phyloP scores from a whole-genome alignment of 306 rosid species.

The Prosopis cineraria region DNA sequence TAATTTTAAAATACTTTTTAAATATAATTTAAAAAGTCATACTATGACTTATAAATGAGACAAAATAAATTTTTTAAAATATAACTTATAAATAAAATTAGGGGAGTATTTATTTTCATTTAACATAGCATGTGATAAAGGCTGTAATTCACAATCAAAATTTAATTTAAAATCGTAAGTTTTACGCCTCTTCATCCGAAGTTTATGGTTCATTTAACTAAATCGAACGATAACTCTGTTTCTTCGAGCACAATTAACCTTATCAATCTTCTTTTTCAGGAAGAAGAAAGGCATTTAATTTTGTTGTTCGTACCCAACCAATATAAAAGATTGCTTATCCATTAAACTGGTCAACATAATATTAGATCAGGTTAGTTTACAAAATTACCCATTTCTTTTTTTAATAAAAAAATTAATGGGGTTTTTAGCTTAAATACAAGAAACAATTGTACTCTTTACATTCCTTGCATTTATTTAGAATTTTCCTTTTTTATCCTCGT shows the following conservation, averaged over 20 bases:
- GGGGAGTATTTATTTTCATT: too few relatives aligned
- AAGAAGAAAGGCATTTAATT: not conserved
- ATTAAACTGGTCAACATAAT: not conserved
- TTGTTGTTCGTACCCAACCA: not conserved
- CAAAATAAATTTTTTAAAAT: too few relatives aligned
- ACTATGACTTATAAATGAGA: too few relatives aligned
- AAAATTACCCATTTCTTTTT: not conserved
- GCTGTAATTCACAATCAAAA: not conserved
- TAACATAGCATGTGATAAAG: too few relatives aligned
- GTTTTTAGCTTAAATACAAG: too few relatives aligned
- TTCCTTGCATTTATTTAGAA: too few relatives aligned
- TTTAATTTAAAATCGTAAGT: not conserved
- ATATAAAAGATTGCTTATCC: not conserved
- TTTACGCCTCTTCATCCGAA: not conserved
- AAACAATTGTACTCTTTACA: too few relatives aligned
- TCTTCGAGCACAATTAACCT: not conserved
- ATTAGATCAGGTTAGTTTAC: not conserved
- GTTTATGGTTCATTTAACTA: not conserved
- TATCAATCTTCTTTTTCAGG: not conserved
- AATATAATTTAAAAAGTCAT: too few relatives aligned
- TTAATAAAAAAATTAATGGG: too few relatives aligned
- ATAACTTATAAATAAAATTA: too few relatives aligned
- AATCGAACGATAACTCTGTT: not conserved
- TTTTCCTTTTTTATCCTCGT: too few relatives aligned
- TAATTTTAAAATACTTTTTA: too few relatives aligned